phyloP scores from a whole-genome alignment of 805 yeast species.

The Debaryomyces prosopidis region DNA sequence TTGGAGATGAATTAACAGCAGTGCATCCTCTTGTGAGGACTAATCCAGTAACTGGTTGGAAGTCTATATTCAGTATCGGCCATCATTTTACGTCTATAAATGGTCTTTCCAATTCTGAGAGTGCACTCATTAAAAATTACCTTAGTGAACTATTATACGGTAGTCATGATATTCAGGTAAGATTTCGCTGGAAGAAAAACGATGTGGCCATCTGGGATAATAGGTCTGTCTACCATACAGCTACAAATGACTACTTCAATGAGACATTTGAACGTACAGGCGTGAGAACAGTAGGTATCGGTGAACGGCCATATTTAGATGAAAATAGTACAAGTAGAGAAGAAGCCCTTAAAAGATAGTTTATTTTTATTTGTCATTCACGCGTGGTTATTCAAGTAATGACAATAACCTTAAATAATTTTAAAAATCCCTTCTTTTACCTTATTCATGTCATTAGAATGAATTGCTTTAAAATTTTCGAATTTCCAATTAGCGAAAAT shows the following conservation, averaged over 20 bases:
- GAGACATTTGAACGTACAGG: slow-evolving; percentile 5
- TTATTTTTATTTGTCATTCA: too few species aligned
- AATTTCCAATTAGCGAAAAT: too few species aligned
- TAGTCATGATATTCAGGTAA: slow-evolving; percentile 52
- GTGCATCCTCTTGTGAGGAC: slow-evolving; percentile 30
- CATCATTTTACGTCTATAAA: slow-evolving; percentile 15
- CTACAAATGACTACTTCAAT: slow-evolving; percentile 8
- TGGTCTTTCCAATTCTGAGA: slow-evolving; percentile 7
- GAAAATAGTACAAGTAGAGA: slow-evolving; percentile 6
- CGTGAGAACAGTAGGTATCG: slow-evolving; percentile 10
- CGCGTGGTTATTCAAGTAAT: too few species aligned
- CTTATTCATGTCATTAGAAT: too few species aligned
- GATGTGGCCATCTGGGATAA: slow-evolving; percentile 57
- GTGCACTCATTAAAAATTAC: slow-evolving; percentile 43
- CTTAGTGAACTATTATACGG: slow-evolving; percentile 43
- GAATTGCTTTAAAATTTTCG: too few species aligned
- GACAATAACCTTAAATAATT: too few species aligned
- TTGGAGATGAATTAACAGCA: slow-evolving; percentile 16
- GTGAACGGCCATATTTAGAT: slow-evolving; percentile 9
- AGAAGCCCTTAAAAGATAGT: slow-evolving; percentile 3
- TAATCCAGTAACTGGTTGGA: slow-evolving; percentile 32
- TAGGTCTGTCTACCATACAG: slow-evolving; percentile 39
- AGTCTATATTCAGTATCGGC: slow-evolving; percentile 25
- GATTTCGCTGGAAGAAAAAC: slow-evolving; percentile 47
- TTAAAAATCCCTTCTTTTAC: too few species aligned